Percentiles rank a stretch among this genome's conserved stretches.
Conservation (phyloP, 805 yeast species). For the Ogataea sp. region DNA sequence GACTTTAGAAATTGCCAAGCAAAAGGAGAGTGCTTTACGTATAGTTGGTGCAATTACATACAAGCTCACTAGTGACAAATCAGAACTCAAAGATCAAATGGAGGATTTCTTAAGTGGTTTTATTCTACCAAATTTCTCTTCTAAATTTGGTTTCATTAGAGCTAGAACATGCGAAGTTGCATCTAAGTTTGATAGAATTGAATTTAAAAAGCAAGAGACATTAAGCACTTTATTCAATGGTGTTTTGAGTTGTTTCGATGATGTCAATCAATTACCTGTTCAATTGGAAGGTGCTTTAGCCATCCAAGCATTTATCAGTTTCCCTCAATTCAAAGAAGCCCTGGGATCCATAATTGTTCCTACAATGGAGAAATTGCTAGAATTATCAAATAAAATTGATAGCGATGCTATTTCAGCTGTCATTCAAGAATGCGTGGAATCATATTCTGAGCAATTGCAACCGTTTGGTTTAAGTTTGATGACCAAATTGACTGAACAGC, state of each 20-base stretch:
- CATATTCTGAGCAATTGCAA: constrained; percentile 77
- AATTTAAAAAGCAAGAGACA: constrained; percentile 33
- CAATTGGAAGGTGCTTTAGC: constrained; percentile 81
- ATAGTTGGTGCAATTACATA: constrained; percentile 68
- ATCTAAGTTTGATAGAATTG: constrained; percentile 55
- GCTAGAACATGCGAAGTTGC: constrained; percentile 67
- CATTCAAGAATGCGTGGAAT: constrained; percentile 93
- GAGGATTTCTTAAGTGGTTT: constrained; percentile 56
- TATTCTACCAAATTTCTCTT: constrained; percentile 65
- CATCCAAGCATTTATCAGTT: constrained; percentile 65
- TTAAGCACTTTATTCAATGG: constrained; percentile 37
- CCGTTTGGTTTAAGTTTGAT: constrained; percentile 76
- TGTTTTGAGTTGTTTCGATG: constrained; percentile 37
- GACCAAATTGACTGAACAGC: constrained; percentile 63
- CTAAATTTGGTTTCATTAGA: constrained; percentile 57
- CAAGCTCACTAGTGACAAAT: constrained; percentile 43
- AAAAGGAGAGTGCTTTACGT: constrained; percentile 73
- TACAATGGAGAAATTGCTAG: constrained; percentile 72
- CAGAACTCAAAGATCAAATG: constrained; percentile 55
- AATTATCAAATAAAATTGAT: constrained; percentile 73
- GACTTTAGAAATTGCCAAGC: constrained; percentile 45
- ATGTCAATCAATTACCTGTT: constrained; percentile 56
- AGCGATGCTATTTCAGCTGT: constrained; percentile 82
- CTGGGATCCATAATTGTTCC: constrained; percentile 64
- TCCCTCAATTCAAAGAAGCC: constrained; percentile 60